phyloP scores from a whole-genome alignment of 208 protist species.

The Entamoeba moshkovskii region DNA sequence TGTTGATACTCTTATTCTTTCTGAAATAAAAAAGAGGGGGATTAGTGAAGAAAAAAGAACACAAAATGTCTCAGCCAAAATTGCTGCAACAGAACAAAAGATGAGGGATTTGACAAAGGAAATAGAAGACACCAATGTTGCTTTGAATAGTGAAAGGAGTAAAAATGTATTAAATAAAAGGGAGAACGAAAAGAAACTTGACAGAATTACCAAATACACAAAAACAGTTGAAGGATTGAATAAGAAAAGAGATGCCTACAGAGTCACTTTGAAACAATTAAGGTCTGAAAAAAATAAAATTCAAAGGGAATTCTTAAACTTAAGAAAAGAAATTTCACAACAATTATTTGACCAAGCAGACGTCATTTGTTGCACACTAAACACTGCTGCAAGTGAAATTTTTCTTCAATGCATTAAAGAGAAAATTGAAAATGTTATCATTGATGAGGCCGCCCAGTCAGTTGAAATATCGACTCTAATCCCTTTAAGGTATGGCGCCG shows the following conservation, averaged over 20 bases:
- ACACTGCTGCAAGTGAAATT: background rate
- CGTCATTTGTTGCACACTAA: background rate
- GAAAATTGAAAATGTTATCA: conserved; percentile 17
- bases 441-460: conserved; percentile 19
- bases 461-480: conserved; percentile 50
- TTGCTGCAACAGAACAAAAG: too few relatives aligned
- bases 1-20: background rate
- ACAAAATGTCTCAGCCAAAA: too few relatives aligned
- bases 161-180: background rate
- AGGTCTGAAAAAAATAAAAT: background rate
- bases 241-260: background rate
- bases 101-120: too few relatives aligned
- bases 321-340: background rate
- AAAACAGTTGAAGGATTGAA: background rate
- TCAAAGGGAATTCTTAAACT: background rate
- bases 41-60: too few relatives aligned
- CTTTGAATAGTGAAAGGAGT: background rate
- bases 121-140: too few relatives aligned
- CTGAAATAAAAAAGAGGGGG: background rate
- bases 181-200: background rate
- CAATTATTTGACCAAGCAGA: background rate
- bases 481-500: conserved; percentile 47
- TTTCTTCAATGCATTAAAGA: background rate
- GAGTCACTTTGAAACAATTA: background rate
- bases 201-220: background rate